These are phyloP conservation scores for Fusarium sp. DNA, from an alignment of 2,329 filamentous ascomycete genomes.

Conservation along the genomic window DNA sequence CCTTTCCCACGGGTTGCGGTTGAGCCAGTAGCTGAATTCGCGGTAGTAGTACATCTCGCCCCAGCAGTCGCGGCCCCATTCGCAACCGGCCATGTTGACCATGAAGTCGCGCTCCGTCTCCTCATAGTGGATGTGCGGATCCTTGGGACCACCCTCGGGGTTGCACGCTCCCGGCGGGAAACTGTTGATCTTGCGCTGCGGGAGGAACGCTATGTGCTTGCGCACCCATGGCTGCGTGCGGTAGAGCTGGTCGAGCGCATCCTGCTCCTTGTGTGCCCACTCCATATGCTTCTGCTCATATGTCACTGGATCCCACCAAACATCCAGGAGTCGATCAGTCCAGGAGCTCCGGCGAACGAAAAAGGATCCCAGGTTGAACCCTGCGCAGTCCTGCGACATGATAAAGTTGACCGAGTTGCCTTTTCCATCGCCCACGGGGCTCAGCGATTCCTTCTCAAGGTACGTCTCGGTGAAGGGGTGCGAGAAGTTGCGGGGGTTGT, in stretches of 20 bases:
- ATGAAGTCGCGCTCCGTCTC: conserved; percentile 89
- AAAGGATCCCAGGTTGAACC: conserved; percentile 97
- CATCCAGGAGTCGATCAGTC: conserved; percentile 90
- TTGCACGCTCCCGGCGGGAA: conserved; percentile 93
- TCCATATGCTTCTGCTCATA: conserved; percentile 99
- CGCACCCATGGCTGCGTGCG: conserved; percentile 92
- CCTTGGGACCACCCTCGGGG: conserved; percentile 72
- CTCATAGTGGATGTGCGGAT: conserved; percentile 86
- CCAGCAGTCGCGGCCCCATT: conserved; percentile 98
- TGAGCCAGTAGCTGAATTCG: conserved; percentile 89
- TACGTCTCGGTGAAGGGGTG: conserved; percentile 82
- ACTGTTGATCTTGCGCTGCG: conserved; percentile 92
- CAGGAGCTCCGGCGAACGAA: conserved; percentile 87
- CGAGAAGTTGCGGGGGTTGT: conserved; percentile 93
- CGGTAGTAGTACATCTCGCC: conserved; percentile 97
- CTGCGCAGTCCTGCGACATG: conserved; percentile 91
- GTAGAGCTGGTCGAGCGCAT: conserved; percentile 94
- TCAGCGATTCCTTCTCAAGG: conserved; percentile 80
- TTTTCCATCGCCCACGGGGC: conserved; percentile 81
- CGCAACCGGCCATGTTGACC: conserved; percentile 98
- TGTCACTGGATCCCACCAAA: conserved; percentile 98
- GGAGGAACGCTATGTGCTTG: conserved; percentile 87
- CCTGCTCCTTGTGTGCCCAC: conserved; percentile 99
- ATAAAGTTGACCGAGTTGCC: conserved; percentile 86
- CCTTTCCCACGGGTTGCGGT: conserved; percentile 83